Conservation (phyloP, 2,329 filamentous ascomycete genomes). For the Aureobasidium uvarum region DNA sequence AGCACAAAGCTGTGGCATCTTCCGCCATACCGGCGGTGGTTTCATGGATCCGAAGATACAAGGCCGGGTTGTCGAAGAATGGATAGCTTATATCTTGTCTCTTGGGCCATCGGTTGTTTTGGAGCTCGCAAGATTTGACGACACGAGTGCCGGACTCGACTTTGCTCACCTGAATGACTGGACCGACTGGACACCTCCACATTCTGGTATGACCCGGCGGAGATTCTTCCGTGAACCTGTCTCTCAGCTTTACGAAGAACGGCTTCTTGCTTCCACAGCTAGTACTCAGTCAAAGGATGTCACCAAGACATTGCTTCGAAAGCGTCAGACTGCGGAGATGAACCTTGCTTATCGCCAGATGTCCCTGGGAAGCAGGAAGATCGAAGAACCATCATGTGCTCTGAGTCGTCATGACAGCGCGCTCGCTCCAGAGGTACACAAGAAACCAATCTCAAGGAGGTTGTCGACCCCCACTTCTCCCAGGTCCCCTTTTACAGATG, state of each 20-base stretch:
- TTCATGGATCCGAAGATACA: slow-evolving; percentile 53
- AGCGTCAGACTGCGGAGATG: slow-evolving; percentile 14
- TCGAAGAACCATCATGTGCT: not conserved
- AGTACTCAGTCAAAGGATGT: slow-evolving; percentile 19
- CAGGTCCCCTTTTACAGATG: not conserved
- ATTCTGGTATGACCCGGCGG: slow-evolving; percentile 48
- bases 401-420: slow-evolving; percentile 5
- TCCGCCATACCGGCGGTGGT: slow-evolving; percentile 49
- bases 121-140: slow-evolving; percentile 47
- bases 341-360: slow-evolving; percentile 4
- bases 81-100: slow-evolving; percentile 60
- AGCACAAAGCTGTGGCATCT: slow-evolving; percentile 57
- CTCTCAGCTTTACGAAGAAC: slow-evolving; percentile 58
- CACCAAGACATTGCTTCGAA: not conserved
- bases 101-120: slow-evolving; percentile 58
- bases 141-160: slow-evolving; percentile 50
- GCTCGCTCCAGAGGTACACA: slow-evolving; percentile 15
- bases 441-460: not conserved
- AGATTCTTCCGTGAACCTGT: slow-evolving; percentile 62
- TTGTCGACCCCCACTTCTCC: not conserved
- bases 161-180: slow-evolving; percentile 56
- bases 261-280: slow-evolving; percentile 38
- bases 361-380: not conserved
- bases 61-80: slow-evolving; percentile 58
- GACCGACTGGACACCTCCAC: slow-evolving; percentile 55